phyloP scores from a whole-genome alignment of 164 flowering plant genomes.

The Piper longum region DNA sequence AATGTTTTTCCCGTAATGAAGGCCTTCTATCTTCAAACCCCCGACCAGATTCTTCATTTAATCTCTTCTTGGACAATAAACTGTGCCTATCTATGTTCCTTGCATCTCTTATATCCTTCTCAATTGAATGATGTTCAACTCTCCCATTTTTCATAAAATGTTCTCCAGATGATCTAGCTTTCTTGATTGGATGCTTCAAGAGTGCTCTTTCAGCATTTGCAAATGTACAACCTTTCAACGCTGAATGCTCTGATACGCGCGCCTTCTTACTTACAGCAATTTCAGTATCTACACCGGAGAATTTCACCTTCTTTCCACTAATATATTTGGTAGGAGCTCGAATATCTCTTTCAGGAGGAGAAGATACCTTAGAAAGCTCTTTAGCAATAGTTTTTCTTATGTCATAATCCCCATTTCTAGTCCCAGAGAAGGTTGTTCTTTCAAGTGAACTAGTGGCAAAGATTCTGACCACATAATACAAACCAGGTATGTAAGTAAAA shows the following conservation, averaged over 20 bases:
- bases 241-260: background rate
- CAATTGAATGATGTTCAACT: too few relatives aligned
- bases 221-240: background rate
- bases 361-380: background rate
- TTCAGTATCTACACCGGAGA: background rate
- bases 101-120: too few relatives aligned
- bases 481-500: conserved; percentile 20
- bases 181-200: too few relatives aligned
- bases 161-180: too few relatives aligned
- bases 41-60: background rate
- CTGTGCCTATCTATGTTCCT: too few relatives aligned
- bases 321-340: background rate
- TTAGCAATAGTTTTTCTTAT: background rate
- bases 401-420: background rate
- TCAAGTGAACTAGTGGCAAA: conserved; percentile 23
- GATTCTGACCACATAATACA: conserved; percentile 31
- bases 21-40: background rate
- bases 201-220: background rate
- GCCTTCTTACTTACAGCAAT: background rate
- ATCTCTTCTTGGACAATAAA: too few relatives aligned
- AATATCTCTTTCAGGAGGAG: background rate
- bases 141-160: too few relatives aligned
- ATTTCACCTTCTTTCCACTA: background rate
- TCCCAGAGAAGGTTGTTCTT: conserved; percentile 13
- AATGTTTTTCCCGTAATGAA: background rate